Evolutionary conservation across 129 eudicot species (phyloP), one percentile per base, ranked within the genome.

Genomic region (Flaveria linearis): DNA sequence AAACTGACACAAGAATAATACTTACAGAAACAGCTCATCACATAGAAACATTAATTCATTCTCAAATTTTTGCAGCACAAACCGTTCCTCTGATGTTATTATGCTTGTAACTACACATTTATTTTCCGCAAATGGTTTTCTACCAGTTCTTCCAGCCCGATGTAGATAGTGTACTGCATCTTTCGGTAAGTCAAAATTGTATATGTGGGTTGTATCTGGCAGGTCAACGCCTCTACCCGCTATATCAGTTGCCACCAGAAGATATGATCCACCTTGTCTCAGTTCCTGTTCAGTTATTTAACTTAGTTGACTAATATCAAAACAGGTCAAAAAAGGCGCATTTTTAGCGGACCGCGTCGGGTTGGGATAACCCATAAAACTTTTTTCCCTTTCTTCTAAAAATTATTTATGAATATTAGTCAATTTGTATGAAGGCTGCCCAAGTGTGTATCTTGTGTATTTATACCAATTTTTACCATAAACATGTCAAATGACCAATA

Each of bases 201-300:
- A 93, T 68, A 93, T 87, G 78, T 93, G 98, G 60, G 97, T 93
- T 50, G 98, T 93, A 72, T 91, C 96, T 5, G 98, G 97, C 47
- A 93, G 80, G 78, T 93, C 98, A 78, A 93, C 90, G 2, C 98
- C 98, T 87, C 98, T 87, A 57, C 96, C 96, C 3, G 97, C 98
- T 74, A 91, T 83, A 81, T 93, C 98, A 28, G 98, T 93, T 78
- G 98, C 88, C 75, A 90, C 98, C 73, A 93, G 84, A 87, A 91
- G 82, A 80, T 87, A 93, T 30, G 83, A 75, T 45, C 89, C 91
- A 51, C 85, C 86, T 77, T 79, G 82, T 68, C 94, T 88, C 65
- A 91, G 76, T 85, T 90, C 97, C 98, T 93, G 78, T 33, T 52
- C 62, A 78, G 33, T 26, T 52, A 53, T 58, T 52, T 5, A 63